Conservation (phyloP, 805 yeast species). For the Candida golubevii region DNA sequence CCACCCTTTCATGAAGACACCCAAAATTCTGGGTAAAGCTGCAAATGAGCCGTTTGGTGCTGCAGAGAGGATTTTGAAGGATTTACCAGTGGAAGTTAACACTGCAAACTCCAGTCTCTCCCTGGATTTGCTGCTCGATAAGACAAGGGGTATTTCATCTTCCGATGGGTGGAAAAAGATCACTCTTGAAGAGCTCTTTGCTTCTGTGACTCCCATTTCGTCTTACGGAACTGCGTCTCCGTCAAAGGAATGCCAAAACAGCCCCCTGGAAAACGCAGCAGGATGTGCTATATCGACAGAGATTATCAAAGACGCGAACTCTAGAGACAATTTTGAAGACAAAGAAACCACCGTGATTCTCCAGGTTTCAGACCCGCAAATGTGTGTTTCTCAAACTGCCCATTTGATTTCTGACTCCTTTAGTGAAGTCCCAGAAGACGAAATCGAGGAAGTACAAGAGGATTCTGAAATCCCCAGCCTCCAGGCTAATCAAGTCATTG, state of each 20-base stretch:
- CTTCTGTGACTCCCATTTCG: background rate
- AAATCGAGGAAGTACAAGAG: background rate
- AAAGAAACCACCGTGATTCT: background rate
- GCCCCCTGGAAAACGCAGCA: background rate
- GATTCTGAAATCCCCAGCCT: background rate
- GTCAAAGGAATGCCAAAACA: background rate
- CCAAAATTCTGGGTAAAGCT: too few species aligned
- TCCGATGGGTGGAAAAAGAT: background rate
- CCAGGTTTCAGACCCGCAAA: background rate
- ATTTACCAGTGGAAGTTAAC: background rate
- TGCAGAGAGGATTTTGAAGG: background rate
- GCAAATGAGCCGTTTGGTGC: background rate
- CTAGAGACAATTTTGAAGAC: background rate
- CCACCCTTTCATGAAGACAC: background rate
- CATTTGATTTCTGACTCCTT: background rate
- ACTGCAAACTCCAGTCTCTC: background rate
- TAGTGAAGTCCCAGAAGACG: too few species aligned
- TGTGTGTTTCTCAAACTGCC: background rate
- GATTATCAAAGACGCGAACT: background rate
- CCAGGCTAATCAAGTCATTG: background rate
- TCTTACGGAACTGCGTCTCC: background rate
- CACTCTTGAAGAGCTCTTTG: conserved; percentile 1
- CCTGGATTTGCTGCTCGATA: background rate
- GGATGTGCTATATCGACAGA: background rate
- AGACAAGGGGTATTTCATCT: background rate